Evolutionary conservation across 345 rosid genomes (phyloP), one percentile per base, ranked within the genome.

Genomic region (Lagerstroemia speciosa): DNA sequence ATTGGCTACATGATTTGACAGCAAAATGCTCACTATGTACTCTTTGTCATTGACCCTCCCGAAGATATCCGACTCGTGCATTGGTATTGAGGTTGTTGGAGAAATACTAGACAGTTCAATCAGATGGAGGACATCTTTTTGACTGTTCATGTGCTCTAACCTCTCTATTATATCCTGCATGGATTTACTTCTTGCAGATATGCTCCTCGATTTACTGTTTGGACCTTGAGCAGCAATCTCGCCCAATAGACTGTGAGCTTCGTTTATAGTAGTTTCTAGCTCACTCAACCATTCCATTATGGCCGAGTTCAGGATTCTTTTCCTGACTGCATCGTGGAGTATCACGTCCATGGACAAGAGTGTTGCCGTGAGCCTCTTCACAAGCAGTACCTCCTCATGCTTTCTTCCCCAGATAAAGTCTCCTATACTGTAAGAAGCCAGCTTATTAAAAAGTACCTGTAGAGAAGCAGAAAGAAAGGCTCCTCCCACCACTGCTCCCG

Each of bases 11-110:
- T 61, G 38, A 63, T 36, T 6, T 16, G 36, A 67, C 64, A 74
- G 45, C 67, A 80, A 31, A 27, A 27, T 12, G 6, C 66, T 31
- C 62, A 77, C 46, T 57, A 75, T 71, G 2, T 34, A 65, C 34
- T 67, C 72, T 71, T 50, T 68, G 40, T 72, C 79, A 5, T n/a
- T 5, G 11, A 32, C 76, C 69, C 86, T 68, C 24, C 81, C 78
- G 58, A 14, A 70, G 38, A 80, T 65, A 20, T 52, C 50, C 26
- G 69, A 22, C 15, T 66, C 67, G 8, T 69, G 63, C 26, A 50
- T 62, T 6, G 83, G 71, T 2, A 63, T 37, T 0, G 53, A 70
- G 2, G 40, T 27, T 62, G 67, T 65, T 6, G 26, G 66, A 38
- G 14, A 36, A 6, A 30, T 9, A 6, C 62, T 17, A 24, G 11